phyloP scores from a whole-genome alignment of 306 rosid genomes.

The Corylus americana region DNA sequence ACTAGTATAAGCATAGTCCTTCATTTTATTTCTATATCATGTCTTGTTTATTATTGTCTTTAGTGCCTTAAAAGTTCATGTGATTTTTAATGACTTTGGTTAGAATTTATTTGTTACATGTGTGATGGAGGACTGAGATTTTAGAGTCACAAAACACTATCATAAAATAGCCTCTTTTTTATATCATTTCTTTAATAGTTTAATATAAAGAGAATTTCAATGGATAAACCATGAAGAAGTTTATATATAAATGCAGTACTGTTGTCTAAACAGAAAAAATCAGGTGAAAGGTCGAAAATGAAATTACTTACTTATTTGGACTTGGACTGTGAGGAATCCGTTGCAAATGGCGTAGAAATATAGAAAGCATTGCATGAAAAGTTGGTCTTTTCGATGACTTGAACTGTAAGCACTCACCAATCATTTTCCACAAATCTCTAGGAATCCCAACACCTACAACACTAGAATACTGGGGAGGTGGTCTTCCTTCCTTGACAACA shows the following conservation, averaged over 20 bases:
- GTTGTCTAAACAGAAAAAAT: background rate
- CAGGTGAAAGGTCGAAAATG: background rate
- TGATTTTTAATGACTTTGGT: background rate
- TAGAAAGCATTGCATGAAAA: slow-evolving; percentile 80
- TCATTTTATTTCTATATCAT: background rate
- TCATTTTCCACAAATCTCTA: slow-evolving; percentile 97
- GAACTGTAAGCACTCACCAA: slow-evolving; percentile 96
- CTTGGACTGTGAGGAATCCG: slow-evolving; percentile 92
- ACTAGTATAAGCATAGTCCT: background rate
- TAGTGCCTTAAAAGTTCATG: background rate
- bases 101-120: background rate
- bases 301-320: slow-evolving; percentile 81
- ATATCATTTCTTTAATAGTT: background rate
- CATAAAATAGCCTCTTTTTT: background rate
- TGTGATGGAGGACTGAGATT: background rate
- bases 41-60: background rate
- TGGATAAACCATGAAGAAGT: background rate
- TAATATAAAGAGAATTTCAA: background rate
- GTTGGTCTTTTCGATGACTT: slow-evolving; percentile 88
- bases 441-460: slow-evolving; percentile 99
- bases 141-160: background rate
- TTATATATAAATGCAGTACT: background rate
- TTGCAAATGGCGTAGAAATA: slow-evolving; percentile 90
- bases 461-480: slow-evolving; percentile 96
- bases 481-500: slow-evolving; percentile 74